These are phyloP conservation scores for Aspergillus carlsbadensis DNA, from an alignment of 495 filamentous ascomycete genomes.

Conservation along the genomic window DNA sequence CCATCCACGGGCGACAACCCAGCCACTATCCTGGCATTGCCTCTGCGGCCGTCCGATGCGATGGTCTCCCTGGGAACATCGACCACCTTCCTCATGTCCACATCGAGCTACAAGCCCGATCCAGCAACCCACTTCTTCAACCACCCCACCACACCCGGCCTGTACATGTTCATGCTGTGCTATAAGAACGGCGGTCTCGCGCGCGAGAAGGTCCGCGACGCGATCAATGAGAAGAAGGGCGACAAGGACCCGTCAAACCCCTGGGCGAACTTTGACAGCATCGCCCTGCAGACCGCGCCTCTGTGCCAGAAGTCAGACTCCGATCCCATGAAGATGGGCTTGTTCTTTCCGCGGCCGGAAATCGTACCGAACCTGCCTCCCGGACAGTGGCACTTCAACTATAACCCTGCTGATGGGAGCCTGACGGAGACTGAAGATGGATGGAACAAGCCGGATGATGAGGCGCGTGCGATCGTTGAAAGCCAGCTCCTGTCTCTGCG, in stretches of 20 bases:
- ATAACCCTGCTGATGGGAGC: constrained; percentile 40
- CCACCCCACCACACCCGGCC: constrained; percentile 75
- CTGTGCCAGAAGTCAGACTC: constrained; percentile 55
- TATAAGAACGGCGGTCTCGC: constrained; percentile 98
- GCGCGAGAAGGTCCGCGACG: constrained; percentile 82
- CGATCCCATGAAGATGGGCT: constrained; percentile 73
- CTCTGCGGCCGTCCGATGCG: constrained; percentile 80
- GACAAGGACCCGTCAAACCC: constrained; percentile 40
- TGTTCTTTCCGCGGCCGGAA: constrained; percentile 93
- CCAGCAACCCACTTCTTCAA: constrained; percentile 88
- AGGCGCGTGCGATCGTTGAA: constrained; percentile 89
- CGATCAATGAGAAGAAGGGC: constrained; percentile 48
- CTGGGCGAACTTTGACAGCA: constrained; percentile 78
- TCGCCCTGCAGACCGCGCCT: constrained; percentile 61
- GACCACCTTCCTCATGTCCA: constrained; percentile 96
- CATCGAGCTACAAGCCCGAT: constrained; percentile 83
- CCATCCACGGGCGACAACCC: constrained; percentile 97
- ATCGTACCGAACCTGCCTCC: constrained; percentile 87
- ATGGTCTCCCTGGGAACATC: constrained; percentile 94
- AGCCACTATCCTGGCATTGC: constrained; percentile 87
- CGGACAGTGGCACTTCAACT: constrained; percentile 83
- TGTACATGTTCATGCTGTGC: constrained; percentile 99
- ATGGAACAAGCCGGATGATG: constrained; percentile 58
- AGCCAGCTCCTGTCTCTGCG: constrained; percentile 89
- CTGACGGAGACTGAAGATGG: constrained; percentile 45